Evolutionary conservation across 2,329 filamentous ascomycete genomes (phyloP).

Genomic region (Stemphylium beticola): DNA sequence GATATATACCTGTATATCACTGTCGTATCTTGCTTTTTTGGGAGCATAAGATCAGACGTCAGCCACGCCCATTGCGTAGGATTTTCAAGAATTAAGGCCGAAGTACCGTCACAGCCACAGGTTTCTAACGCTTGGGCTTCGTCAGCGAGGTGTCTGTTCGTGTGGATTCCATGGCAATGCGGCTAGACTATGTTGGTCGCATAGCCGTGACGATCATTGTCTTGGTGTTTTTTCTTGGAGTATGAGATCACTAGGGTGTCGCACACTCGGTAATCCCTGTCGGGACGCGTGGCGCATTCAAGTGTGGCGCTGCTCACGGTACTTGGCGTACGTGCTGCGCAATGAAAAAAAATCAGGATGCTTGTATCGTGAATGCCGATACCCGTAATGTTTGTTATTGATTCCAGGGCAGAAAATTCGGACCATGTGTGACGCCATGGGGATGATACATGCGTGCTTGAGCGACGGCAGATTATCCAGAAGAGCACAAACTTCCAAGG

Average conservation of each 20-base stretch:
- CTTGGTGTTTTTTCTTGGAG: neutral
- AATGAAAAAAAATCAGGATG: neutral
- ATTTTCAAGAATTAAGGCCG: neutral
- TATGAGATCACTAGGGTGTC: constrained; percentile 1
- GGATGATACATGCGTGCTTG: neutral
- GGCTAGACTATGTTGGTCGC: constrained; percentile 11
- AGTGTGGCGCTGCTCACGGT: constrained; percentile 3
- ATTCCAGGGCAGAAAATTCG: neutral
- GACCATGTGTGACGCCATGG: too few species aligned
- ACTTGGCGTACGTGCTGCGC: neutral
- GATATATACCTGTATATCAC: constrained; percentile 6
- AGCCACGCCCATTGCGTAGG: constrained; percentile 24
- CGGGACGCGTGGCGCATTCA: constrained; percentile 6
- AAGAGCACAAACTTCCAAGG: neutral
- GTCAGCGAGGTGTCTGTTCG: constrained; percentile 9
- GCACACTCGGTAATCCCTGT: neutral
- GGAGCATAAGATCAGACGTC: constrained; percentile 10
- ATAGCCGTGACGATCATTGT: constrained; percentile 9
- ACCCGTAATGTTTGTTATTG: neutral
- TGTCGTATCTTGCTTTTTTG: constrained; percentile 2
- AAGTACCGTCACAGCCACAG: constrained; percentile 2
- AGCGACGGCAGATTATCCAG: neutral
- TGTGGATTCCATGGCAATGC: constrained; percentile 1
- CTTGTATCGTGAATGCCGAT: constrained; percentile 3
- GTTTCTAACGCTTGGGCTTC: constrained; percentile 8